These are phyloP conservation scores for Tulasnella sp. DNA, from an alignment of 768 basidiomycete species.

Conservation along the genomic window DNA sequence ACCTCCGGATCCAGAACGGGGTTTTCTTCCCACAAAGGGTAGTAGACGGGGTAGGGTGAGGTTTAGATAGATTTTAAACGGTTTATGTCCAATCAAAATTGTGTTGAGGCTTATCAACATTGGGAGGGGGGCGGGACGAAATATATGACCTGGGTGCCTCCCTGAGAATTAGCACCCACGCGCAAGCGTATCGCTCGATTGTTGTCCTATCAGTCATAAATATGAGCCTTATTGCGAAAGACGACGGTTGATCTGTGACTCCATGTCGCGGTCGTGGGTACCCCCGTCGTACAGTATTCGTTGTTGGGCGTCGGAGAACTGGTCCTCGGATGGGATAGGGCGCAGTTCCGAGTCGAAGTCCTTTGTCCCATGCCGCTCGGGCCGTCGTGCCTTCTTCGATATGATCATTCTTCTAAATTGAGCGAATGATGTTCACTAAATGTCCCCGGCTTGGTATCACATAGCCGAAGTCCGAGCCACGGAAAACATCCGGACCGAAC, in stretches of 20 bases:
- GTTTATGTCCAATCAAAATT: no score
- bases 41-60: no score
- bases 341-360: not conserved
- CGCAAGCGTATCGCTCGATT: no score
- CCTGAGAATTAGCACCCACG: no score
- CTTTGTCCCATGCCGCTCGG: not conserved
- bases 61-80: no score
- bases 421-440: not conserved
- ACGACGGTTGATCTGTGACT: no score
- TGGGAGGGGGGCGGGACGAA: no score
- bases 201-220: not conserved
- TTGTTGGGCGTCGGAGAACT: not conserved
- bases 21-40: no score
- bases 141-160: no score
- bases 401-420: not conserved
- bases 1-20: no score
- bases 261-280: no score
- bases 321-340: not conserved
- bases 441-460: not conserved
- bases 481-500: not conserved
- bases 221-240: not conserved
- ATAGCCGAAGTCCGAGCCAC: not conserved
- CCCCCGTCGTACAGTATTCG: not conserved
- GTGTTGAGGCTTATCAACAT: no score
- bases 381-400: not conserved